A percentile compares a stretch with the other conserved stretches of the same genome.
Evolutionary conservation across 805 yeast species (phyloP).

Genomic region (Metschnikowia matae): DNA sequence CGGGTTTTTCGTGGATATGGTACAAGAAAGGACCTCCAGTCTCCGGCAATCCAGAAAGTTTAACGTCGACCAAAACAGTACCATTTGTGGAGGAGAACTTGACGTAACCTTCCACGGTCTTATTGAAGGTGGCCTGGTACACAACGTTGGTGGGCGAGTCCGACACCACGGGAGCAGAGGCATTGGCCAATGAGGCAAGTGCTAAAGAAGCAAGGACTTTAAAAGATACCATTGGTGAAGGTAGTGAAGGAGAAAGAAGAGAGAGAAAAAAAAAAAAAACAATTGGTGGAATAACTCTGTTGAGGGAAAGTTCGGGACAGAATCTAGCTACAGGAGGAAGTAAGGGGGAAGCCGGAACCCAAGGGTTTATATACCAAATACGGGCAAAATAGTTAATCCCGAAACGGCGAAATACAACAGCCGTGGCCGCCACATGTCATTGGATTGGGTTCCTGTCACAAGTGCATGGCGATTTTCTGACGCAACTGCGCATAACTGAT

Average conservation of each 20-base stretch:
- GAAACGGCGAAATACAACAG: not conserved
- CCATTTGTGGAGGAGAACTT: constrained; percentile 30
- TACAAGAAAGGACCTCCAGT: constrained; percentile 38
- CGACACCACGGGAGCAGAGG: constrained; percentile 24
- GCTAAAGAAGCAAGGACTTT: constrained; percentile 7
- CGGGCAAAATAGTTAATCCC: not conserved
- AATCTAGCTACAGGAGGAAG: not conserved
- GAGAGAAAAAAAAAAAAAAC: too few relatives aligned
- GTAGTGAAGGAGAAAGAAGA: too few relatives aligned
- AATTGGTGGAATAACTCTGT: not conserved
- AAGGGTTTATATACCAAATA: not conserved
- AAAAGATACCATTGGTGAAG: constrained; percentile 7
- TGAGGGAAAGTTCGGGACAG: not conserved
- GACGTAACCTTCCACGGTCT: constrained; percentile 27
- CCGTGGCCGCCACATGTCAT: not conserved
- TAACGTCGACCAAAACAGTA: constrained; percentile 29
- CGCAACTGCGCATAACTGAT: not conserved
- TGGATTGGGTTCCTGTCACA: not conserved
- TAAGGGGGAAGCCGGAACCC: too few relatives aligned
- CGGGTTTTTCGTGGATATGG: constrained; percentile 36
- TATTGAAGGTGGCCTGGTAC: constrained; percentile 24
- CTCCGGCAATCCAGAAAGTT: constrained; percentile 30
- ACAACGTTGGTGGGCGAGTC: constrained; percentile 28
- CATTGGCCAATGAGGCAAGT: constrained; percentile 14
- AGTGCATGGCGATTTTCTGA: not conserved